Evolutionary conservation across 2,329 filamentous ascomycete species (phyloP).

Genomic region (Arthroderma sp.): DNA sequence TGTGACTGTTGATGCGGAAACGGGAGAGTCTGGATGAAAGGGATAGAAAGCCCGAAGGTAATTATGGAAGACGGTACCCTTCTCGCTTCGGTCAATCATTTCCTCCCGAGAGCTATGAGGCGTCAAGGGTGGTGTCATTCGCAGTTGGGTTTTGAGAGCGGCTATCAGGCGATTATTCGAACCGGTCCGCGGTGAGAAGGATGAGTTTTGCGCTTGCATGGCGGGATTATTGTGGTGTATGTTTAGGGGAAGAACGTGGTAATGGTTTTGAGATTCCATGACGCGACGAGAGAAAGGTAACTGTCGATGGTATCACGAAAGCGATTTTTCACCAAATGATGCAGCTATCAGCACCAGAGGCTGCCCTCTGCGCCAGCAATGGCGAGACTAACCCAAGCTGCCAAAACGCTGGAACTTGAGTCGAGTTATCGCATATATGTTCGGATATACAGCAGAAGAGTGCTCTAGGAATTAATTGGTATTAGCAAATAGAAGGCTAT

Average conservation of each 20-base stretch:
- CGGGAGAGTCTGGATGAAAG: conserved; percentile 66
- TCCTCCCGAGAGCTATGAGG: conserved; percentile 52
- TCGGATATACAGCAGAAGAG: too few species aligned
- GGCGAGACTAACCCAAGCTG: too few species aligned
- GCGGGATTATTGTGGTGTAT: conserved; percentile 6
- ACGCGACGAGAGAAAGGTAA: background rate
- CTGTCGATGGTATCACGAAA: background rate
- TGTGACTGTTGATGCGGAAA: conserved; percentile 76
- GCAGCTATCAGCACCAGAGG: too few species aligned
- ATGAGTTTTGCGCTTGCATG: conserved; percentile 3
- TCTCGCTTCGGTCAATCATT: conserved; percentile 31
- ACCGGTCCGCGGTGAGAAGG: conserved; percentile 1
- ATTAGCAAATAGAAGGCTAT: too few species aligned
- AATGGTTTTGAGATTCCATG: conserved; percentile 9
- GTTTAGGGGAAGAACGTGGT: conserved; percentile 10
- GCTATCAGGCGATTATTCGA: conserved; percentile 9
- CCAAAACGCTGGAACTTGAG: too few species aligned
- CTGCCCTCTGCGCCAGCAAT: too few species aligned
- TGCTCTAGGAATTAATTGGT: too few species aligned
- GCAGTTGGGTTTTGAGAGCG: conserved; percentile 22
- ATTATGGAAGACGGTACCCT: conserved; percentile 66
- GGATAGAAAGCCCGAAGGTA: conserved; percentile 90
- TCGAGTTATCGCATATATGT: too few species aligned
- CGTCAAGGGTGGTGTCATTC: conserved; percentile 67
- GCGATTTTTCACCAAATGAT: background rate